Evolutionary conservation across 176 grass and related monocot genomes (phyloP), one percentile per base, ranked within the genome.

Genomic region (Pontederia paniculata): DNA sequence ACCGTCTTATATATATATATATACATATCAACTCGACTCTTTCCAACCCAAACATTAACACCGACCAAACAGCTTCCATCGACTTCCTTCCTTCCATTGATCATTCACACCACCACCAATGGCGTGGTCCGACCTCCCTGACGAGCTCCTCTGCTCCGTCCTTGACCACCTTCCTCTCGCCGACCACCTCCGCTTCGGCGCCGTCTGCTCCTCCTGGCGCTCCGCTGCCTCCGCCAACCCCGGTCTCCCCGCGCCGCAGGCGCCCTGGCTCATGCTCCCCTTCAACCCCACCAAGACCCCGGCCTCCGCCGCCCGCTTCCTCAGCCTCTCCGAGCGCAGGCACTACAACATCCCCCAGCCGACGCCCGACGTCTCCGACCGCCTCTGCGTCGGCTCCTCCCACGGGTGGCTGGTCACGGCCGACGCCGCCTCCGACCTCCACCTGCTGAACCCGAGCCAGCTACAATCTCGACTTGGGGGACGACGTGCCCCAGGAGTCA

Each of bases 241-340:
- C 19, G 0, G 1, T 1, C 12, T 50, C 0, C 16, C 22, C 7
- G 20, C 19, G 8, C 10, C 60, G 44, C 63, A 0, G 17, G 69
- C 71, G 18, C 79, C 79, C 9, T 88, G 84, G 79, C 76, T 88
- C 21, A 88, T 88, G 79, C 60, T 88, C 18, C 76, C 76, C 0
- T 73, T 44, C 51, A 73, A 76, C 18, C 69, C 54, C 7, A 61
- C 8, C 10, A 0, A 12, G 10, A 50, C 21, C 19, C 19, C 1
- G 31, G 6, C 25, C 10, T 58, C 3, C 51, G 9, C 59, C 12
- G 68, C 66, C 44, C 53, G 58, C 48, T 88, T 88, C 60, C 21
- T 79, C 59, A 74, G 50, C 79, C 51, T 88, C 17, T 25, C 76
- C 31, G 76, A 83, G 9, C 42, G 72, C 16, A 70, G 54, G 50